These are phyloP conservation scores for Stentor coeruleus DNA, from an alignment of 73 alveolate species.

Conservation along the genomic window DNA sequence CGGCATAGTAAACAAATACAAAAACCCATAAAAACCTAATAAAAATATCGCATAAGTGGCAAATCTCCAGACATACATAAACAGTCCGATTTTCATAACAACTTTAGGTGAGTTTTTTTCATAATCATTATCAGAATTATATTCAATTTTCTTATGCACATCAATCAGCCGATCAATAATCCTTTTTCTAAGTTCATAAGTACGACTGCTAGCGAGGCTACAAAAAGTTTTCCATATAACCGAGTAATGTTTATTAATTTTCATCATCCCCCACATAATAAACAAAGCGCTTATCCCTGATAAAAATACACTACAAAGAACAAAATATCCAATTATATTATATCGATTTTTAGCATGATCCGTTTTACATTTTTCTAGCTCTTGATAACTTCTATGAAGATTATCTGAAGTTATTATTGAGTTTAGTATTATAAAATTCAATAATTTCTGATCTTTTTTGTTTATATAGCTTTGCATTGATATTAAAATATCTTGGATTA, in stretches of 20 bases:
- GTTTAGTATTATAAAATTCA: no score
- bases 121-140: background rate
- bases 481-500: background rate
- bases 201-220: background rate
- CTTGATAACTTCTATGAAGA: background rate
- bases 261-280: background rate
- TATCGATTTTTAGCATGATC: background rate
- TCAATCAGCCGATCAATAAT: background rate
- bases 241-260: background rate
- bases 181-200: background rate
- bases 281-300: background rate
- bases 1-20: background rate
- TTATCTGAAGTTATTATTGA: background rate
- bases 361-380: background rate
- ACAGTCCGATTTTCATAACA: background rate
- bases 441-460: no score
- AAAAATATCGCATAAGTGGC: background rate
- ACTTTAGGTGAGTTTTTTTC: background rate
- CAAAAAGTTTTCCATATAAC: background rate
- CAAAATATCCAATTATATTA: no score
- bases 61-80: background rate
- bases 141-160: background rate
- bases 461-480: background rate
- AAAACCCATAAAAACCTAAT: background rate
- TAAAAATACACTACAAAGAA: background rate